Evolutionary conservation across 2,329 filamentous ascomycete species (phyloP).

Genomic region (Colletotrichum sp.): DNA sequence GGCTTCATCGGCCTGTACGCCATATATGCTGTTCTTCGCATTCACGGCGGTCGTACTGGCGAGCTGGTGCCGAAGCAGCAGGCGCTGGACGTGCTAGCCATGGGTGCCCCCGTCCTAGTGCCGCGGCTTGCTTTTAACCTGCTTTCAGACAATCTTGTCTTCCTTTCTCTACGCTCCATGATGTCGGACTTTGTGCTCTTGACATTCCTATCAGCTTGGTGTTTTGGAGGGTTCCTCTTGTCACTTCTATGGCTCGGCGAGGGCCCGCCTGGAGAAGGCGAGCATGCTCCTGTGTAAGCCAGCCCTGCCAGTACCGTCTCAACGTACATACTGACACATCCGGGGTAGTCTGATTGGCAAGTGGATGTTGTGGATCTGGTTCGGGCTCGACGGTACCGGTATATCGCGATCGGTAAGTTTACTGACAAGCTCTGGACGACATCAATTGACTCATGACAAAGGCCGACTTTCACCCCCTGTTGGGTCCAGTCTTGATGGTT

Average conservation of each 20-base stretch:
- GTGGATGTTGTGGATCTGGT: slow-evolving; percentile 96
- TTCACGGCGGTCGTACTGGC: slow-evolving; percentile 63
- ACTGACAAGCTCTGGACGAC: neutral
- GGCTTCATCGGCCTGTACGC: slow-evolving; percentile 76
- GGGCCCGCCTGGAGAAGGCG: slow-evolving; percentile 35
- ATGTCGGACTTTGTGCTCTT: slow-evolving; percentile 84
- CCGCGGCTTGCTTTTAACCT: slow-evolving; percentile 83
- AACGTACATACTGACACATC: neutral
- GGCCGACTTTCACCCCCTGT: slow-evolving; percentile 76
- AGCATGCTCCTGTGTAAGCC: slow-evolving; percentile 59
- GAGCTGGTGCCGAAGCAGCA: slow-evolving; percentile 60
- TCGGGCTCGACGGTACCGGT: slow-evolving; percentile 77
- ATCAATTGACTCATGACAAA: slow-evolving; percentile 32
- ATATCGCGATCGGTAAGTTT: slow-evolving; percentile 58
- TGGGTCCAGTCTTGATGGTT: slow-evolving; percentile 81
- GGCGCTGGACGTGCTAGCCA: slow-evolving; percentile 78
- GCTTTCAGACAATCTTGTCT: slow-evolving; percentile 83
- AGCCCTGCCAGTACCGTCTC: too few relatives aligned
- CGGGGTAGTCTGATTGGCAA: slow-evolving; percentile 69
- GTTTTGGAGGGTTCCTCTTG: slow-evolving; percentile 81
- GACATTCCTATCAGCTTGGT: slow-evolving; percentile 78
- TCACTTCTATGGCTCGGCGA: slow-evolving; percentile 80
- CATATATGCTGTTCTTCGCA: slow-evolving; percentile 69
- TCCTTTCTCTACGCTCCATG: slow-evolving; percentile 82
- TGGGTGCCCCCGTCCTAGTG: slow-evolving; percentile 78